Percentiles rank a stretch among this genome's conserved stretches.
phyloP scores from a whole-genome alignment of 2,329 filamentous ascomycete genomes.

The Escovopsis sp. region DNA sequence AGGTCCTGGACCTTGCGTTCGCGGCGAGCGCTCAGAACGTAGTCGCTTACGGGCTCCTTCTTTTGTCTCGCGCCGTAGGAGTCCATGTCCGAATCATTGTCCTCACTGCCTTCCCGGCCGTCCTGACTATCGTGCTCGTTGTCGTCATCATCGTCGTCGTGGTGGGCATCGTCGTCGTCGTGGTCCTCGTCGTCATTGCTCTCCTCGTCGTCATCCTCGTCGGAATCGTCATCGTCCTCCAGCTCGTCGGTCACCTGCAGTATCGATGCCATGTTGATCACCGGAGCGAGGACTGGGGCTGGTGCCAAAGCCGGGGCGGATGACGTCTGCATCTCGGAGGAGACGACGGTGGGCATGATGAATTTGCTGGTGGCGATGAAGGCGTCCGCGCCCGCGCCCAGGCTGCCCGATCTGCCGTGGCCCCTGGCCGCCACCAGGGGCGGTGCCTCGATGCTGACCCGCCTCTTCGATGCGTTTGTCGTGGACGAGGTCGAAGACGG shows the following conservation, averaged over 20 bases:
- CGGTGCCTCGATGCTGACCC: constrained; percentile 27
- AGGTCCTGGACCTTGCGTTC: constrained; percentile 93
- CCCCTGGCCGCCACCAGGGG: constrained; percentile 18
- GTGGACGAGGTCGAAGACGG: constrained; percentile 21
- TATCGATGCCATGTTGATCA: constrained; percentile 38
- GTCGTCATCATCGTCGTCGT: constrained; percentile 19
- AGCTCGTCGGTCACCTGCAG: constrained; percentile 40
- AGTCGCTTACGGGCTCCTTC: constrained; percentile 51
- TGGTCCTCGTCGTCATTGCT: constrained; percentile 14
- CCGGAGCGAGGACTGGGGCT: constrained; percentile 15
- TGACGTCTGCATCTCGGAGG: constrained; percentile 21
- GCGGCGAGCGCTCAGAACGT: constrained; percentile 73
- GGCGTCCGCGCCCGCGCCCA: constrained; percentile 19
- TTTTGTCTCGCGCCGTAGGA: constrained; percentile 43
- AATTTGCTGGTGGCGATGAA: constrained; percentile 20
- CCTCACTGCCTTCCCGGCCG: constrained; percentile 13
- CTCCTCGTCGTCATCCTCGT: constrained; percentile 18
- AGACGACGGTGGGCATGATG: constrained; percentile 15
- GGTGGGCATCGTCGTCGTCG: constrained; percentile 15
- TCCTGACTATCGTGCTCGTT: constrained; percentile 18
- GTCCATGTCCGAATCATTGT: constrained; percentile 20
- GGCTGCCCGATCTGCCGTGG: constrained; percentile 27
- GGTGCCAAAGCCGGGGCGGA: constrained; percentile 20
- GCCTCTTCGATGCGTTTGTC: constrained; percentile 18
- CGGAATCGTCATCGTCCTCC: constrained; percentile 14